Evolutionary conservation across 1,139 yeast genomes (phyloP).

Genomic region (Blastobotrys malaysiensis): DNA sequence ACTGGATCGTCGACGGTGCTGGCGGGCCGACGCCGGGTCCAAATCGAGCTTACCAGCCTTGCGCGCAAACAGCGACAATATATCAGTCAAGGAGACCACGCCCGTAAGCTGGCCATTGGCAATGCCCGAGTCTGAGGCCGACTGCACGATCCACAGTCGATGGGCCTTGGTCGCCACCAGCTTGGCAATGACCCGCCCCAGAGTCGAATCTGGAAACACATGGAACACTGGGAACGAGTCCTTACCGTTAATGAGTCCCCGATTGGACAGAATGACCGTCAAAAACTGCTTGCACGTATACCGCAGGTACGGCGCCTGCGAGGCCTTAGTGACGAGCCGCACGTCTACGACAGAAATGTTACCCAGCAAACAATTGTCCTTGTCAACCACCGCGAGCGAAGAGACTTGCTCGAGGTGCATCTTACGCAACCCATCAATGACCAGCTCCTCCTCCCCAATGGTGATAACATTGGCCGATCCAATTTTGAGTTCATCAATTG

Average conservation of each 20-base stretch:
- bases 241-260: slow-evolving; percentile 91
- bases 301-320: slow-evolving; percentile 71
- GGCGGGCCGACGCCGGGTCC: slow-evolving; percentile 80
- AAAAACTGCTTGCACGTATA: slow-evolving; percentile 84
- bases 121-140: slow-evolving; percentile 28
- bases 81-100: slow-evolving; percentile 86
- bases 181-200: slow-evolving; percentile 88
- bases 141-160: slow-evolving; percentile 87
- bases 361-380: slow-evolving; percentile 68
- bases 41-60: slow-evolving; percentile 59
- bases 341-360: slow-evolving; percentile 94
- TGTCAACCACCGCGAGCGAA: slow-evolving; percentile 91
- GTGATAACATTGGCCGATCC: slow-evolving; percentile 71
- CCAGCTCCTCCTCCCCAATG: slow-evolving; percentile 76
- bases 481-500: slow-evolving; percentile 61
- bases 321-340: slow-evolving; percentile 75
- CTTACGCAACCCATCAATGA: slow-evolving; percentile 77
- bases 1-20: slow-evolving; percentile 66
- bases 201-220: slow-evolving; percentile 69
- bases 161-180: slow-evolving; percentile 93
- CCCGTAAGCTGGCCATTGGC: slow-evolving; percentile 55
- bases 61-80: slow-evolving; percentile 72
- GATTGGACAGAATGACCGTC: slow-evolving; percentile 74
- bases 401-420: slow-evolving; percentile 84
- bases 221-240: slow-evolving; percentile 97